These are phyloP conservation scores for Mucor circinelloides DNA, from an alignment of 371 early-diverging fungal species.

Conservation along the genomic window DNA sequence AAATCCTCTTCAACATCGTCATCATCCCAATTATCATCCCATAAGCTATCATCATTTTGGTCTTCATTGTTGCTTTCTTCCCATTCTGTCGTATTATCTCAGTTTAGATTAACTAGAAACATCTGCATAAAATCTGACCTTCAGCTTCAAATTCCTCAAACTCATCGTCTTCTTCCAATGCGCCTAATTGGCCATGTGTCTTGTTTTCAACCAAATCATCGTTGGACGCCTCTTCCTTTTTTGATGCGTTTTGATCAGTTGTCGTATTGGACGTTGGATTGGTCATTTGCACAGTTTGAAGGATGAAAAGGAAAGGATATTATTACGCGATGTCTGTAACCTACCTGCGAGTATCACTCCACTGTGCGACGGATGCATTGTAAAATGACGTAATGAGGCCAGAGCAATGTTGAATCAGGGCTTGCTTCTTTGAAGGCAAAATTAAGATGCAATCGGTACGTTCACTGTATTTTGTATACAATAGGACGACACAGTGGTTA, in stretches of 20 bases:
- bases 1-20: conserved; percentile 90
- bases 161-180: conserved; percentile 90
- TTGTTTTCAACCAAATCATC: conserved; percentile 28
- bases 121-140: conserved; percentile 49
- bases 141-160: conserved; percentile 90
- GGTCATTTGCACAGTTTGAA: neutral
- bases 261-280: neutral
- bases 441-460: neutral
- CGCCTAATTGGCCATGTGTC: conserved; percentile 53
- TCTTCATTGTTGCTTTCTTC: conserved; percentile 63
- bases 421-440: neutral
- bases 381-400: neutral
- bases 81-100: conserved; percentile 67
- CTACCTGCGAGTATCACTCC: neutral
- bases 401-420: neutral
- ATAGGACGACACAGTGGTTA: no score
- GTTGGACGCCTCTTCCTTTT: conserved; percentile 5
- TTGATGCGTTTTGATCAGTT: neutral
- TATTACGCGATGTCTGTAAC: neutral
- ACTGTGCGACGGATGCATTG: neutral
- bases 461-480: no score
- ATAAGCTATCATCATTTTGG: conserved; percentile 69
- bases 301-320: neutral
- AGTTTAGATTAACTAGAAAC: neutral
- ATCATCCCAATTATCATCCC: conserved; percentile 94